phyloP scores from a whole-genome alignment of 164 flowering plant genomes.

The Vitis vinifera region ASM3070453v1 NC_081805.1:2035501-2036000 shows the following conservation, averaged over 20 bases:
- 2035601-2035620: too few relatives aligned
- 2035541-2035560: slow-evolving; percentile 5
- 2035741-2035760: slow-evolving; percentile 22
- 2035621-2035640: too few relatives aligned
- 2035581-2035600: too few relatives aligned
- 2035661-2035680: too few relatives aligned
- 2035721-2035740: not conserved
- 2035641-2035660: too few relatives aligned
- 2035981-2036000: too few relatives aligned
- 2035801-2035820: slow-evolving; percentile 23
- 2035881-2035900: slow-evolving; percentile 15
- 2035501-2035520: not conserved
- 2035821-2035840: slow-evolving; percentile 23
- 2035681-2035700: too few relatives aligned
- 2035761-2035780: slow-evolving; percentile 24
- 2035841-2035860: slow-evolving; percentile 18
- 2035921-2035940: too few relatives aligned
- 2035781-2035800: slow-evolving; percentile 29
- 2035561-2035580: not conserved
- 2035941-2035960: too few relatives aligned
- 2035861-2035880: slow-evolving; percentile 17
- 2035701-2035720: too few relatives aligned
- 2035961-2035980: too few relatives aligned
- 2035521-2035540: slow-evolving; percentile 9
- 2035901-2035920: not conserved